phyloP scores from a whole-genome alignment of 768 basidiomycete genomes.

The Lanmaoa pseudosensibilis region DNA sequence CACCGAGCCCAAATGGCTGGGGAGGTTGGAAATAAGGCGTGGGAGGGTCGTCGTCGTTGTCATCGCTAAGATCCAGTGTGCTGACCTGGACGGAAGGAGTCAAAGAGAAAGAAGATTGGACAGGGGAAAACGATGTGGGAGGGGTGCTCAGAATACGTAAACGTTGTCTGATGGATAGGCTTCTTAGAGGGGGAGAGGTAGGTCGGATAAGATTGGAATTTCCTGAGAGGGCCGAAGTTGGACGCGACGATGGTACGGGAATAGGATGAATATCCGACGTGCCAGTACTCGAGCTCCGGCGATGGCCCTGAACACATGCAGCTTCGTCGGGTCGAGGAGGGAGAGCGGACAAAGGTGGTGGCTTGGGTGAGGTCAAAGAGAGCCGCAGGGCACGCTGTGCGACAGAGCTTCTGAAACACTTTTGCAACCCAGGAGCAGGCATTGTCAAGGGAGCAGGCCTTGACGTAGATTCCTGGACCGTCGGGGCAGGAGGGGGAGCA shows the following conservation, averaged over 20 bases:
- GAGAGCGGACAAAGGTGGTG: conserved; percentile 57
- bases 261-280: conserved; percentile 39
- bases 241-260: conserved; percentile 46
- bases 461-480: conserved; percentile 18
- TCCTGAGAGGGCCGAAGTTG: conserved; percentile 37
- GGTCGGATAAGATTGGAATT: conserved; percentile 27
- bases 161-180: conserved; percentile 57
- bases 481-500: conserved; percentile 69
- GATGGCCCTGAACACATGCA: conserved; percentile 28
- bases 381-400: conserved; percentile 56
- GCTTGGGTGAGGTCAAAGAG: conserved; percentile 62
- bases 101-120: conserved; percentile 25
- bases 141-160: conserved; percentile 69
- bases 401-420: conserved; percentile 55
- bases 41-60: conserved; percentile 30
- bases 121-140: conserved; percentile 33
- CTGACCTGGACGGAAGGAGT: conserved; percentile 28
- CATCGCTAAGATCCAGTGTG: conserved; percentile 27
- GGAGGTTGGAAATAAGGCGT: conserved; percentile 16
- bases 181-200: conserved; percentile 21
- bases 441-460: conserved; percentile 1
- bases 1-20: conserved; percentile 44
- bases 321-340: conserved; percentile 70
- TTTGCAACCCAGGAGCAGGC: conserved; percentile 20
- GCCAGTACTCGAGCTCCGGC: conserved; percentile 35